Base-by-base conservation (phyloP, 2,329 filamentous ascomycete species). In the Phoma sp. region DNA sequence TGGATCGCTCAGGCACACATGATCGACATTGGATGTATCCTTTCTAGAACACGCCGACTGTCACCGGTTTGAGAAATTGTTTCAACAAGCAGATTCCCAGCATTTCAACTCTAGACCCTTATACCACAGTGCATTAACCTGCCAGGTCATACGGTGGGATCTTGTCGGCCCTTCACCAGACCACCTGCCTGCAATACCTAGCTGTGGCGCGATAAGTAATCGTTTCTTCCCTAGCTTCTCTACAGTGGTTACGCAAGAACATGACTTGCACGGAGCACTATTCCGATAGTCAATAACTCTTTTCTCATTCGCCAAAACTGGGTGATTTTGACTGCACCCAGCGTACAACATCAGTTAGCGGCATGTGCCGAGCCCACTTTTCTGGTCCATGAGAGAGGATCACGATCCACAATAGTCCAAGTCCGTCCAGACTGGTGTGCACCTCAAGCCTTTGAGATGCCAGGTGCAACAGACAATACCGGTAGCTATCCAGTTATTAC, bases 201-300 rank as follows among this genome's bases (percentile, higher is more conserved):
- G 15, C 8, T 7, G 32, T 43, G 15, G 25, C 37, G 52, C 37
- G 43, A 43, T 43, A 17, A 31, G 27, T 41, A 24, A 35, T 45
- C 6, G 41, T 38, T 13, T 24, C 43, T 13, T 24, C 43, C 5
- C 19, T 43, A 19, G 37, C 17, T 12, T 32, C 21, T 25, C 15
- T 25, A 25, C 19, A 43, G 19, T 15, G 21, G n/a, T 35, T 22
- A 29, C 9, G 37, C 29, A 32, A 24, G n/a, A 15, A 43, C 31
- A 25, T 43, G 33, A 49, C 36, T 37, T 44, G 52, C 29, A 15
- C 52, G 52, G 46, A 41, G 37, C 24, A 17, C 24, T 3, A 9
- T 47, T 31, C 43, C 52, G 46, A 43, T 35, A 27, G n/a, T 38
- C 22, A 32, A 41, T 38, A 46, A 45, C 46, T 41, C 52, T 21